Evolutionary conservation across 2,329 filamentous ascomycete species (phyloP), one percentile per base, ranked within the genome.

Genomic region (Waltergamsia citrina): DNA sequence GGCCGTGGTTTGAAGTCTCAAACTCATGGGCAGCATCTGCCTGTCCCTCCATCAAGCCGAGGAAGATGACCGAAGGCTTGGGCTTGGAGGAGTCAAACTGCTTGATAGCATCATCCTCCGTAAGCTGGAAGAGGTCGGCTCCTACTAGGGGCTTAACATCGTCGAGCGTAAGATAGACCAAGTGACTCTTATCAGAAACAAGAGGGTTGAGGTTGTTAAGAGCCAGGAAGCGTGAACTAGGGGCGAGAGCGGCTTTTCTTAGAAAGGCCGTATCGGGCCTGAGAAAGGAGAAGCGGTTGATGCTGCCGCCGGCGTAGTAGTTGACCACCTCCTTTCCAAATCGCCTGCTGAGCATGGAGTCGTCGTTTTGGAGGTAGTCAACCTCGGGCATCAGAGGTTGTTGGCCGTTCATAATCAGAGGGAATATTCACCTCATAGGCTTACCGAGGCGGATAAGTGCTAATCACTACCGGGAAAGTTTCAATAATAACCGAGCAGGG

Each of bases 301-400:
- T 59, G 6, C 79, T 81, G 35, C 74, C 81, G 44, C 84, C 81
- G 32, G 82, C 77, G 59, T 88, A 92, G 71, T 92, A 92, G 60
- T 90, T 92, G 52, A 80, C 72, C 41, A 85, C 67, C 59, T 90
- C 85, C 44, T 74, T 78, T 56, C 85, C 85, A 59, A 87, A 90
- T 52, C 80, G 85, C 38, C 74, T 68, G 46, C 78, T 75, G 48
- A 92, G 66, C 77, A 86, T 85, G 10, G 71, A 75, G 55, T 69
- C 62, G 57, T 72, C 57, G 56, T 59, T 56, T 40, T 53, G 51
- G 41, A 69, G 56, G 41, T 49, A 57, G 35, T 63, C 56, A 36
- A 67, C 56, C 44, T 64, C 57, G 37, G 70, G 69, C 43, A 56
- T 46, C 41, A 65, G 36, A 34, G 47, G 42, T 25, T 23, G 9